Conservation (phyloP, 176 grass and related monocot species). For the Oryza glaberrima region DNA sequence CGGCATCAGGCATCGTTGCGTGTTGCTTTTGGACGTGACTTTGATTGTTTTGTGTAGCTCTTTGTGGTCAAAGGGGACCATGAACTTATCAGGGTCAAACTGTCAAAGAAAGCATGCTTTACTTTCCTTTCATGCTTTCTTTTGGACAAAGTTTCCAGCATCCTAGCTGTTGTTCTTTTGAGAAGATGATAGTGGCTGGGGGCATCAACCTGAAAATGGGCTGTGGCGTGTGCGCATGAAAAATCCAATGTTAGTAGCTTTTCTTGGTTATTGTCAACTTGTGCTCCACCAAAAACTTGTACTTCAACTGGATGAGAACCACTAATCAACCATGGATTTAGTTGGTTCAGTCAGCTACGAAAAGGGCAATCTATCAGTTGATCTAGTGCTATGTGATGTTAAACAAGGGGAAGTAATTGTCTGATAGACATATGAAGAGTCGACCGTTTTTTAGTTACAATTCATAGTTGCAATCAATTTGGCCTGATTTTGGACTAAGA, state of each 20-base stretch:
- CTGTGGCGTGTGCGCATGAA: slow-evolving; percentile 29
- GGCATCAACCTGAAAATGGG: slow-evolving; percentile 42
- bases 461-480: background rate
- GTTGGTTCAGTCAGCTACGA: background rate
- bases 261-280: slow-evolving; percentile 4
- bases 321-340: background rate
- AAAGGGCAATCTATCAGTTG: background rate
- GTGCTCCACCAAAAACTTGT: background rate
- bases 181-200: slow-evolving; percentile 37
- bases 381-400: background rate
- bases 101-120: slow-evolving; percentile 44
- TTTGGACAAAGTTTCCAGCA: slow-evolving; percentile 30
- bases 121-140: slow-evolving; percentile 36
- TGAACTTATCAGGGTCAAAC: slow-evolving; percentile 47
- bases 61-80: slow-evolving; percentile 45
- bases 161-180: slow-evolving; percentile 43
- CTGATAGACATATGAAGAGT: background rate
- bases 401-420: background rate
- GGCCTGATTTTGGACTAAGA: background rate
- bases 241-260: slow-evolving; percentile 20
- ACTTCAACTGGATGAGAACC: background rate
- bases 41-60: slow-evolving; percentile 6
- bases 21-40: slow-evolving; percentile 28
- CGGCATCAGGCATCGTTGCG: slow-evolving; percentile 30
- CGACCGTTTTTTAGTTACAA: background rate